Conservation (phyloP, 139 green algal species). For the Chlorella ohadii region DNA sequence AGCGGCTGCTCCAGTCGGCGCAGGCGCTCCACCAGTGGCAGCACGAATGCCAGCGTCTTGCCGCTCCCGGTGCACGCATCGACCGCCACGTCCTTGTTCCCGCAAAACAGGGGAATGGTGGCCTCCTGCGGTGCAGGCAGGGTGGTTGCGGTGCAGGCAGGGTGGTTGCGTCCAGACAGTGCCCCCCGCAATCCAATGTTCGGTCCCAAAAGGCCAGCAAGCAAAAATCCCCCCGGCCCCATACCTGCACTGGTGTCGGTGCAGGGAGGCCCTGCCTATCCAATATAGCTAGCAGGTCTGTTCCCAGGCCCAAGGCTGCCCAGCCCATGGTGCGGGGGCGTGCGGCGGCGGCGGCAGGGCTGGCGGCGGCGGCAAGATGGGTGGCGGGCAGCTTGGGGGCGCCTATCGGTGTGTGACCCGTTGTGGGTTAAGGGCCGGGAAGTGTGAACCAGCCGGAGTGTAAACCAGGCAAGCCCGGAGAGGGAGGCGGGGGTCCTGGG, state of each 20-base stretch:
- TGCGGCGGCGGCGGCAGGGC: background rate
- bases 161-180: too few relatives aligned
- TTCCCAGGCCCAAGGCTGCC: background rate
- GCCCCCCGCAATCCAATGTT: too few relatives aligned
- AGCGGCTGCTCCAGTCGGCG: conserved; percentile 68
- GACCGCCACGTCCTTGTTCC: conserved; percentile 97
- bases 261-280: background rate
- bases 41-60: conserved; percentile 97
- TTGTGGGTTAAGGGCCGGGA: too few relatives aligned
- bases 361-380: background rate
- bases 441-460: too few relatives aligned
- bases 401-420: too few relatives aligned
- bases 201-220: background rate
- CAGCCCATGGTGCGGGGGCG: background rate
- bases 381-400: too few relatives aligned
- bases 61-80: conserved; percentile 96
- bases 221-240: background rate
- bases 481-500: too few relatives aligned
- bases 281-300: background rate
- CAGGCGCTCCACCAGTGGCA: conserved; percentile 94
- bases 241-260: conserved; percentile 3
- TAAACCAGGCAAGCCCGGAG: too few relatives aligned
- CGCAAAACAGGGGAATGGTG: conserved; percentile 90
- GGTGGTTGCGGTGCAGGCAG: too few relatives aligned
- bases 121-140: conserved; percentile 77